Evolutionary conservation across 2,329 filamentous ascomycete species (phyloP).

Genomic region (Apiospora koreana): DNA sequence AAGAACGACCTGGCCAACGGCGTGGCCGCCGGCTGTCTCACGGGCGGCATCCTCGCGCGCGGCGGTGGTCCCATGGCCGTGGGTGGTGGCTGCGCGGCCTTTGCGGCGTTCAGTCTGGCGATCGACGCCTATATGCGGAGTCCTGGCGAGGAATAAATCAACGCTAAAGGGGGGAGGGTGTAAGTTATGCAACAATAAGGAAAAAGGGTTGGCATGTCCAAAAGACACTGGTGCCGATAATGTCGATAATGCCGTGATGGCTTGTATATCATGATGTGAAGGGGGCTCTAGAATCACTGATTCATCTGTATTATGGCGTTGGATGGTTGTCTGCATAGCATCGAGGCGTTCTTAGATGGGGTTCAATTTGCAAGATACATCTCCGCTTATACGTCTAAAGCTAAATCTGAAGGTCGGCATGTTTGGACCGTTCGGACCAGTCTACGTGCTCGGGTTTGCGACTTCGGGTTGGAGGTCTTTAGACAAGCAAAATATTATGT

Average conservation of each 20-base stretch:
- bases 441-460: neutral
- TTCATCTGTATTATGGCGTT: constrained; percentile 26
- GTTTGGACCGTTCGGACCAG: neutral
- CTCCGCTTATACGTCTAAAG: constrained; percentile 21
- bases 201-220: constrained; percentile 15
- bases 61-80: constrained; percentile 89
- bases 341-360: constrained; percentile 27
- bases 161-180: neutral
- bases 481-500: neutral
- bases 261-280: constrained; percentile 1
- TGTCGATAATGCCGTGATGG: neutral
- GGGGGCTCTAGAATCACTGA: neutral
- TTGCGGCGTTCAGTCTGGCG: constrained; percentile 88
- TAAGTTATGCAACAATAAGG: neutral
- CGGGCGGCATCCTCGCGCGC: constrained; percentile 83
- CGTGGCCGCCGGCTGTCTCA: constrained; percentile 84
- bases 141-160: constrained; percentile 60
- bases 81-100: constrained; percentile 84
- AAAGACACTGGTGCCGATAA: constrained; percentile 15
- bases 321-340: constrained; percentile 28
- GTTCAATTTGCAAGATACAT: constrained; percentile 23
- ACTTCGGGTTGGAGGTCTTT: neutral
- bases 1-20: constrained; percentile 94
- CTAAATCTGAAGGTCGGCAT: neutral
- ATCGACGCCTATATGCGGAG: constrained; percentile 91